Conservation (phyloP, 352 stramenopile genomes). For the Pythium insidiosum region DNA sequence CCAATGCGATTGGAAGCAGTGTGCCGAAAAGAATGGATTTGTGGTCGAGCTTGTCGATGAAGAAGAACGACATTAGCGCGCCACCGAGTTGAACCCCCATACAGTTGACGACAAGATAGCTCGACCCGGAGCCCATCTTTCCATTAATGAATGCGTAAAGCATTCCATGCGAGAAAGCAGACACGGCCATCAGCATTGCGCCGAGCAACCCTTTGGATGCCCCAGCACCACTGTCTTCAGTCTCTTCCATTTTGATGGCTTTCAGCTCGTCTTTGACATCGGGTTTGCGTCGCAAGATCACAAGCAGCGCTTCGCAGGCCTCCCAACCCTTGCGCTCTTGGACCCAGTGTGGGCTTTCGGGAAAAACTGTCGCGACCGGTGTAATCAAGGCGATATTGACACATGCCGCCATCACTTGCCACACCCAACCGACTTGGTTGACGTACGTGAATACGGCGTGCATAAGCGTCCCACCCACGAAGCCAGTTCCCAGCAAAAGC, state of each 20-base stretch:
- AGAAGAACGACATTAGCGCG: constrained; percentile 59
- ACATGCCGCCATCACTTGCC: constrained; percentile 53
- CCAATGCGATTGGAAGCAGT: constrained; percentile 42
- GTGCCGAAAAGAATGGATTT: constrained; percentile 60
- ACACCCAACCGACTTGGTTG: constrained; percentile 73
- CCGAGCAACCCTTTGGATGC: constrained; percentile 57
- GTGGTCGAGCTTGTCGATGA: constrained; percentile 74
- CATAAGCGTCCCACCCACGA: constrained; percentile 43
- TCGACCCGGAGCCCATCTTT: constrained; percentile 37
- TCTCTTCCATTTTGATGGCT: constrained; percentile 52
- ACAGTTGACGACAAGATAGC: constrained; percentile 45
- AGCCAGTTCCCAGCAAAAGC: constrained; percentile 50
- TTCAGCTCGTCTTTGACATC: constrained; percentile 68
- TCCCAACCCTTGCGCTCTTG: constrained; percentile 56
- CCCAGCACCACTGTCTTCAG: constrained; percentile 20
- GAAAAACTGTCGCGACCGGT: constrained; percentile 60
- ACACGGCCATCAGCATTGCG: constrained; percentile 55
- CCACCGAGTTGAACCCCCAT: constrained; percentile 47
- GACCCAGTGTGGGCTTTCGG: constrained; percentile 67
- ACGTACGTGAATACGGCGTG: constrained; percentile 39
- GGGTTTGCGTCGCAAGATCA: constrained; percentile 54
- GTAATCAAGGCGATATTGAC: constrained; percentile 58
- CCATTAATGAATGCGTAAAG: constrained; percentile 50
- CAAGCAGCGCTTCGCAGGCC: constrained; percentile 49
- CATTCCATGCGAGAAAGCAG: constrained; percentile 39